phyloP scores from a whole-genome alignment of 108 stramenopile genomes.

The Skeletonema grethae region DNA sequence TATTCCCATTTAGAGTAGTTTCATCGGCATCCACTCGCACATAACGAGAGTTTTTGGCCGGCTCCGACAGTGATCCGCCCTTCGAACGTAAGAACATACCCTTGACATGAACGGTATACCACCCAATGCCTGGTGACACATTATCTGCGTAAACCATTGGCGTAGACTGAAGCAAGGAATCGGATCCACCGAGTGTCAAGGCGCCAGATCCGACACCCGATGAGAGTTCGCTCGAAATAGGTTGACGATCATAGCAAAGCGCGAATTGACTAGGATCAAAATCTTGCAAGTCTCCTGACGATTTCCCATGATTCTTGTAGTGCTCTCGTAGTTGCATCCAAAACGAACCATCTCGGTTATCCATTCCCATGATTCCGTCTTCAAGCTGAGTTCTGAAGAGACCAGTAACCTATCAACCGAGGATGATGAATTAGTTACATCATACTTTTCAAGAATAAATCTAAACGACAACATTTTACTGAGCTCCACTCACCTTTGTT shows the following conservation, averaged over 20 bases:
- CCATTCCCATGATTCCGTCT: slow-evolving; percentile 97
- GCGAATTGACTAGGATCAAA: slow-evolving; percentile 44
- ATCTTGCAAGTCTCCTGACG: slow-evolving; percentile 13
- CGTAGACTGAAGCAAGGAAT: slow-evolving; percentile 65
- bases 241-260: slow-evolving; percentile 66
- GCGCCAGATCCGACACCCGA: slow-evolving; percentile 75
- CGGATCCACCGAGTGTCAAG: slow-evolving; percentile 89
- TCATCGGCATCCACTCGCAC: slow-evolving; percentile 25
- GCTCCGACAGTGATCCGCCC: slow-evolving; percentile 34
- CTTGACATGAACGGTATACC: slow-evolving; percentile 75
- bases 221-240: slow-evolving; percentile 20
- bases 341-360: slow-evolving; percentile 50
- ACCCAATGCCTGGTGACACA: slow-evolving; percentile 46
- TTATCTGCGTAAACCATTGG: slow-evolving; percentile 78
- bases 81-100: slow-evolving; percentile 62
- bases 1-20: slow-evolving; percentile 45
- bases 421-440: slow-evolving; percentile 48
- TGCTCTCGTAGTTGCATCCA: slow-evolving; percentile 73
- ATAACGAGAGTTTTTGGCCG: slow-evolving; percentile 11
- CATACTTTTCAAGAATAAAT: slow-evolving; percentile 6
- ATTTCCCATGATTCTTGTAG: slow-evolving; percentile 24
- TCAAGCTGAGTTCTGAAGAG: slow-evolving; percentile 95
- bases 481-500: slow-evolving; percentile 41
- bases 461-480: not conserved
- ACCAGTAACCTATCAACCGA: slow-evolving; percentile 91